Base-by-base conservation (phyloP, 164 flowering plant species). In the Dillenia turbinata region DNA sequence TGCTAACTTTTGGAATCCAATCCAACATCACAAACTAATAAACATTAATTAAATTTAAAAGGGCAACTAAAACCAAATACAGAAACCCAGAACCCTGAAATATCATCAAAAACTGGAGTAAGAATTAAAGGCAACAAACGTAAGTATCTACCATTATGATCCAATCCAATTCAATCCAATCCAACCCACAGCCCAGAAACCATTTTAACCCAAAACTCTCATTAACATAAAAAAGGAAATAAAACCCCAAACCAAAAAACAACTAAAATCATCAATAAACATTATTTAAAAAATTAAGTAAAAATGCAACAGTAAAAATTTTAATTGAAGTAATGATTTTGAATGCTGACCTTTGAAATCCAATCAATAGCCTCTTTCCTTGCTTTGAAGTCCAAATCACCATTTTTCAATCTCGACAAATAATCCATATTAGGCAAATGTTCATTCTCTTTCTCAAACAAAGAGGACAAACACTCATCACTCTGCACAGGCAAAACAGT, bases 261-360 rank as follows among this genome's bases (percentile, higher is more conserved):
- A 9, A 56, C 50, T 10, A 46, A n/a, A 62, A 22, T 17, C 9
- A 10, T 46, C 44, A 17, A 55, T 6, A 43, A 59, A 46, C 10
- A 26, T 33, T 33, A 17, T 15, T 24, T 47, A 45, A 17, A 22
- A 2, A 50, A 16, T 40, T 14, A 22, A 50, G 14, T 56, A 45
- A 58, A 51, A 24, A 67, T 8, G 10, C 8, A 19, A 11, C 43
- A 62, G 26, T 12, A 11, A 9, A 44, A 22, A 44, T 47, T 51
- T 9, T 10, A 45, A 10, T 5, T 9, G 54, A 51, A 33, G 40
- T 4, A 33, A 33, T 33, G 40, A 4, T 33, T 33, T 33, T 33
- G 16, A 26, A 13, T 48, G 71, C 82, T 59, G 58, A 92, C 98
- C 98, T 93, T 90, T 51, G 59, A 54, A 74, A 93, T 93, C 98